Percentiles rank a stretch among this genome's conserved stretches.
phyloP scores from a whole-genome alignment of 2,329 filamentous ascomycete species.

The Spiromastix sp. region DNA sequence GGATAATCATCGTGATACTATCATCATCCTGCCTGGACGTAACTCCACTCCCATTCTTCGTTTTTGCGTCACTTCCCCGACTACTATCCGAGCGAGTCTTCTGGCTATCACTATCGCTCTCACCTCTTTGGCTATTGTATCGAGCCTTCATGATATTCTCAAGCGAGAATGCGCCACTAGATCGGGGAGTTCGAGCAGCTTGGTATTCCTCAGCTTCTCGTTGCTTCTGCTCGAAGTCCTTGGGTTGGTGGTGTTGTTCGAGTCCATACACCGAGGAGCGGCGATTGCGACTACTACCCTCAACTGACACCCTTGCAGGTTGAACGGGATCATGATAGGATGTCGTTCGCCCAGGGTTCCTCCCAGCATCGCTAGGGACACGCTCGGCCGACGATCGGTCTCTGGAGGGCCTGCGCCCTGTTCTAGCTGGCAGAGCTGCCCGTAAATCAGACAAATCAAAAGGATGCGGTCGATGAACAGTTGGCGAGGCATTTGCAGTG shows the following conservation, averaged over 20 bases:
- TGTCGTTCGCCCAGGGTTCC: slow-evolving; percentile 17
- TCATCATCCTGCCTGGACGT: slow-evolving; percentile 26
- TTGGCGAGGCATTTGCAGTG: slow-evolving; percentile 19
- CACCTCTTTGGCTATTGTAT: slow-evolving; percentile 16
- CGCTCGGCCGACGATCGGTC: slow-evolving; percentile 23
- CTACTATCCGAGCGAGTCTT: slow-evolving; percentile 32
- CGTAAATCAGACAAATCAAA: slow-evolving; percentile 27
- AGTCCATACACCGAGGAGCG: slow-evolving; percentile 23
- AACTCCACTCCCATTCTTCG: slow-evolving; percentile 23
- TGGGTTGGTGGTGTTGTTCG: slow-evolving; percentile 13
- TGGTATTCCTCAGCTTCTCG: slow-evolving; percentile 31
- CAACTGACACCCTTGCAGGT: slow-evolving; percentile 23
- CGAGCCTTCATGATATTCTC: slow-evolving; percentile 26
- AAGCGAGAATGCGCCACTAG: slow-evolving; percentile 17
- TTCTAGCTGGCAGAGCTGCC: slow-evolving; percentile 20
- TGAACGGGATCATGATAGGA: slow-evolving; percentile 24
- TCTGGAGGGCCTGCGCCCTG: slow-evolving; percentile 21
- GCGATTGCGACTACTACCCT: slow-evolving; percentile 22
- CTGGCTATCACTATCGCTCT: slow-evolving; percentile 31
- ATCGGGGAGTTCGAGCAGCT: slow-evolving; percentile 20
- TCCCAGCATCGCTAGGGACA: slow-evolving; percentile 19
- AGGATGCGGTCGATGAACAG: slow-evolving; percentile 21
- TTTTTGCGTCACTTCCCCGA: slow-evolving; percentile 27
- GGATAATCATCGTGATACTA: slow-evolving; percentile 29
- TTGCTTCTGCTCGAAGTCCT: slow-evolving; percentile 27